Evolutionary conservation across 2,329 filamentous ascomycete genomes (phyloP), one percentile per base, ranked within the genome.

Genomic region (Diaporthe caulivora): DNA sequence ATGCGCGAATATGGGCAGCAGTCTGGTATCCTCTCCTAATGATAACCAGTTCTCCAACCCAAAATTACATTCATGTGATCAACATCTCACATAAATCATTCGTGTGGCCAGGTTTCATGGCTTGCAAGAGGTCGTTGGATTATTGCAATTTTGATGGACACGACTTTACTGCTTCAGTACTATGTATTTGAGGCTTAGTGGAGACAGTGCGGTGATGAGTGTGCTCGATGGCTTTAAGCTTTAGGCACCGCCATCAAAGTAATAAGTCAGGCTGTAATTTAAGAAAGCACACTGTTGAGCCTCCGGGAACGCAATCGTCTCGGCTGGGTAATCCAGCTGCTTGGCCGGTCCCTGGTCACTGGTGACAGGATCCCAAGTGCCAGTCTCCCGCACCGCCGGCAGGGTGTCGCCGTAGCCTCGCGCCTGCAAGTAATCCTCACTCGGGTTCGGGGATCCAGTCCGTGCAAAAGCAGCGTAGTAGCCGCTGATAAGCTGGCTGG

Each of bases 401-500:
- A 71, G 34, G 9, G 68, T 74, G 40, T 69, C 67, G 1, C 31
- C 44, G 40, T 74, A 74, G 24, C 68, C 68, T 8, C 72, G 60
- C 21, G 53, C 68, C 44, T 29, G 26, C 44, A 74, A 21, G 34
- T 74, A 74, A 17, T 51, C 51, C 44, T 71, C 60, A 1, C 53
- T 40, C 34, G 72, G 72, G 37, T 74, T 74, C 51, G 68, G 72
- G 9, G 68, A 67, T 17, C 72, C 72, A 1, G 49, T 74, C 60
- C 57, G 70, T 5, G 58, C 53, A 34, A 74, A 74, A 10, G 72
- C 67, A 10, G 72, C 68, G n/a, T 67, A 74, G 53, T 74, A 74
- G 11, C 72, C 72, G 42, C 72, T 74, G 51, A 74, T 67, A 26
- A 74, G 72, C 68, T 71, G 72, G 34, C 72, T 74, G 9, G 72